Evolutionary conservation across 2,329 filamentous ascomycete species (phyloP).

Genomic region (Paracoccidioides brasiliensis): DNA sequence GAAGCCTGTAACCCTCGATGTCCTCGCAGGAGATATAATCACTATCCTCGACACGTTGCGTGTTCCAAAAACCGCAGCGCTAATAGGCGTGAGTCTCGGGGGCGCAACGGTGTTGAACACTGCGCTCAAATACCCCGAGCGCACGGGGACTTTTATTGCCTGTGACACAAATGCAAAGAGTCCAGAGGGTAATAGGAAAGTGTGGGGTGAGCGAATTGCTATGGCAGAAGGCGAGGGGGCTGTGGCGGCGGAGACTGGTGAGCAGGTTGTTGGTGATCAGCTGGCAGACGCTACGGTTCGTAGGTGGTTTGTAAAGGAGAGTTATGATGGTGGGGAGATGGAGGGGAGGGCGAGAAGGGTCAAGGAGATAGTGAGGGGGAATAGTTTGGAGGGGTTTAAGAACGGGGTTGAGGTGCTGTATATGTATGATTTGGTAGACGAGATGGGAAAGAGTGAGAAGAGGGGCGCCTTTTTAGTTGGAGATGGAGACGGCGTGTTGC

Average conservation of each 20-base stretch:
- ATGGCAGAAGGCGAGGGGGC: slow-evolving; percentile 46
- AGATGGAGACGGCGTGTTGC: slow-evolving; percentile 59
- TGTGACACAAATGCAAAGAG: slow-evolving; percentile 69
- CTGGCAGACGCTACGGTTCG: slow-evolving; percentile 59
- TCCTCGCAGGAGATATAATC: slow-evolving; percentile 38
- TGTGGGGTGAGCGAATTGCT: slow-evolving; percentile 65
- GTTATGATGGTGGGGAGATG: slow-evolving; percentile 39
- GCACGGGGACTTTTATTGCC: slow-evolving; percentile 50
- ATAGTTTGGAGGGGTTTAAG: slow-evolving; percentile 62
- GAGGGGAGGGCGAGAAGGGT: slow-evolving; percentile 45
- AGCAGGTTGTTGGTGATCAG: slow-evolving; percentile 46
- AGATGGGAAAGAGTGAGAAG: slow-evolving; percentile 22
- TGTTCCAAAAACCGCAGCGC: slow-evolving; percentile 49
- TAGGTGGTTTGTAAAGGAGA: slow-evolving; percentile 57
- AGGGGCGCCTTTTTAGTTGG: slow-evolving; percentile 57
- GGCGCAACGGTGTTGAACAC: slow-evolving; percentile 66
- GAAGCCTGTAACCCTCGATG: slow-evolving; percentile 34
- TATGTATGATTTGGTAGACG: slow-evolving; percentile 39
- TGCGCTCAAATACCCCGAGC: slow-evolving; percentile 50
- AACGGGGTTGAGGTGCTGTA: slow-evolving; percentile 57
- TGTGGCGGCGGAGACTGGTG: slow-evolving; percentile 22
- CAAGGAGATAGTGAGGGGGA: slow-evolving; percentile 54
- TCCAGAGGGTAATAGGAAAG: slow-evolving; percentile 59
- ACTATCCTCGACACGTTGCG: slow-evolving; percentile 55
- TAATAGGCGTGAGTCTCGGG: slow-evolving; percentile 70